Base-by-base conservation (phyloP, 148 eudicot genomes). In the Chenopodium suecicum region DNA sequence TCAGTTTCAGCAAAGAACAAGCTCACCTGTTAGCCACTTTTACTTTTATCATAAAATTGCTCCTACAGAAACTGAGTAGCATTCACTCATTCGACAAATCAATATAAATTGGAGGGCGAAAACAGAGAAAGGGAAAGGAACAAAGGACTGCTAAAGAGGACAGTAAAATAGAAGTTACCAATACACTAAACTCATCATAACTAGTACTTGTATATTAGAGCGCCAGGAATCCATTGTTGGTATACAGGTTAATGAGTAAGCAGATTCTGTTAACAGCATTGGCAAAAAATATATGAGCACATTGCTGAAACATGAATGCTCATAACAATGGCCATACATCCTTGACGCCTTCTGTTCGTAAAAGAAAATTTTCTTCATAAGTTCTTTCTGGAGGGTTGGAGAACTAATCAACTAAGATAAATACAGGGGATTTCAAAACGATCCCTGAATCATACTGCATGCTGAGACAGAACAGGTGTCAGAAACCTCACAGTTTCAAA, bases 231-330 rank as follows among this genome's bases (percentile, higher is more conserved):
- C 37, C 5, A 77, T 52, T 82, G 52, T 77, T 47, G n/a, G 64
- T 7, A 74, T 54, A 68, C 71, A 67, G 3, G 75, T 83, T 44
- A 76, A 70, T 70, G 23, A 54, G 48, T 29, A 78, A 66, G 23
- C 64, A 75, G 56, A 10, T 11, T 31, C 1, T 8, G 14, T 22
- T 70, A 2, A 32, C 23, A 83, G 64, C 66, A 50, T 48, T 17
- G 65, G 73, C 73, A 83, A 82, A 74, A 73, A 10, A 32, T 74
- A 76, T 76, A 37, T 14, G 16, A 32, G 46, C 25, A 34, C 60
- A n/a, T 27, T 41, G 34, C 3, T 23, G 70, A 7, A 70, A 29
- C 34, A 27, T 12, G 5, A 63, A 68, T 41, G 71, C 68, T 75
- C 74, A 37, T 56, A 27, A 14, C 2, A 69, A 27, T 14, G 72